Percentiles rank a stretch among this genome's conserved stretches.
Conservation (phyloP, 495 filamentous ascomycete genomes). For the Aspergillus carlsbadensis region DNA sequence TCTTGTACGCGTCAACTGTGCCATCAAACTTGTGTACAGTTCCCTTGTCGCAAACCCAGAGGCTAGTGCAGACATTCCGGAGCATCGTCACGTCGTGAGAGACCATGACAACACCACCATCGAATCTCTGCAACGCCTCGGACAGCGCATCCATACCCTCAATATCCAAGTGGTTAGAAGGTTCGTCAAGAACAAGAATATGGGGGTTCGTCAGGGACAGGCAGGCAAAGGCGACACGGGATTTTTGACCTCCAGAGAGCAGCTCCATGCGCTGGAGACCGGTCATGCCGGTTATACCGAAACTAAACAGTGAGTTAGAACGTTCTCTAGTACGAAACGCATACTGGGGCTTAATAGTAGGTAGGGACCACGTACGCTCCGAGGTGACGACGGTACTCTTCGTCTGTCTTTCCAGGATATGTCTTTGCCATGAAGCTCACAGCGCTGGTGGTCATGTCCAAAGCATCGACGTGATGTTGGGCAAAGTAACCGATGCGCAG, state of each 20-base stretch:
- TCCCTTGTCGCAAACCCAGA: slow-evolving; percentile 97
- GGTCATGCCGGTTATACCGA: slow-evolving; percentile 97
- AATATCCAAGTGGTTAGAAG: slow-evolving; percentile 97
- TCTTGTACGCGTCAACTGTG: slow-evolving; percentile 97
- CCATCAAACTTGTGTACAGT: slow-evolving; percentile 96
- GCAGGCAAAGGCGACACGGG: slow-evolving; percentile 94
- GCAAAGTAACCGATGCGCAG: slow-evolving; percentile 95
- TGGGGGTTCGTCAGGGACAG: slow-evolving; percentile 90
- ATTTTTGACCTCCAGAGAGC: slow-evolving; percentile 97
- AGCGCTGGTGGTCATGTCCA: slow-evolving; percentile 83
- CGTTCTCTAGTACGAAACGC: background rate
- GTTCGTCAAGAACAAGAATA: slow-evolving; percentile 97
- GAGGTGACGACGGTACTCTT: slow-evolving; percentile 94
- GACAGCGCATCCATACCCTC: slow-evolving; percentile 98
- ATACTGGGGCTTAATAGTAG: too few species aligned
- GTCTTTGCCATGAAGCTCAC: slow-evolving; percentile 94
- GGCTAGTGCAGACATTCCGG: slow-evolving; percentile 86
- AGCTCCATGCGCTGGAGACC: slow-evolving; percentile 95
- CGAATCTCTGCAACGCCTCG: slow-evolving; percentile 77
- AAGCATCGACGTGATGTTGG: slow-evolving; percentile 96
- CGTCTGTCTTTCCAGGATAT: slow-evolving; percentile 87
- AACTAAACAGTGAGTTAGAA: slow-evolving; percentile 38
- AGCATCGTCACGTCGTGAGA: slow-evolving; percentile 99
- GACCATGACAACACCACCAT: slow-evolving; percentile 97
- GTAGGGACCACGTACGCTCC: slow-evolving; percentile 61